Percentiles rank a stretch among this genome's conserved stretches.
Evolutionary conservation across 371 early-diverging fungal genomes (phyloP).

Genomic region (Encephalitozoon hellem): DNA sequence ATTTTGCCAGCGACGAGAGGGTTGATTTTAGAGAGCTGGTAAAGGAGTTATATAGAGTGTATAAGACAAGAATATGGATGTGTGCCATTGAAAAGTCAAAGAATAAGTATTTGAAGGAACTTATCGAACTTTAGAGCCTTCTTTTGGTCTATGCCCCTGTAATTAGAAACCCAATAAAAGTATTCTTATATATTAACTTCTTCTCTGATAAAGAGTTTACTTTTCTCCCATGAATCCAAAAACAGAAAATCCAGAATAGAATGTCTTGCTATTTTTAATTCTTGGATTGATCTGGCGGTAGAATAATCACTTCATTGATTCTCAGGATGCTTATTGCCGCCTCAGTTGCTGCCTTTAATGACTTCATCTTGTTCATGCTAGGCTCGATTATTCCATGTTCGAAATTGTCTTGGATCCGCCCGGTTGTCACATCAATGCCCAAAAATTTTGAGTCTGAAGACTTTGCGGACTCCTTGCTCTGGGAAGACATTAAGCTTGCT

Average conservation of each 20-base stretch:
- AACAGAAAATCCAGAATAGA: neutral
- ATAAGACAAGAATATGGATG: constrained; percentile 98
- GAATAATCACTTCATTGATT: constrained; percentile 69
- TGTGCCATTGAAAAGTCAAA: constrained; percentile 58
- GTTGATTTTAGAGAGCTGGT: constrained; percentile 95
- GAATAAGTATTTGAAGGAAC: constrained; percentile 24
- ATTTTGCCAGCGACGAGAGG: constrained; percentile 62
- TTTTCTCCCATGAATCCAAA: neutral
- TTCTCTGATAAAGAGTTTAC: neutral
- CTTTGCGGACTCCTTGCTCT: constrained; percentile 60
- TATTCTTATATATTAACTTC: neutral
- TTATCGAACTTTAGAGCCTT: neutral
- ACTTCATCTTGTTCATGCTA: constrained; percentile 92
- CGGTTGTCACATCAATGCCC: constrained; percentile 86
- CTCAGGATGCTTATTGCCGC: constrained; percentile 95
- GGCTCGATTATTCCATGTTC: constrained; percentile 94
- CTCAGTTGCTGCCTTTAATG: constrained; percentile 94
- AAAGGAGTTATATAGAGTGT: constrained; percentile 87
- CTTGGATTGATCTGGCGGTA: constrained; percentile 33
- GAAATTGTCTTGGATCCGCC: constrained; percentile 83
- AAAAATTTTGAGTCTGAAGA: constrained; percentile 60
- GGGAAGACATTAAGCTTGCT: constrained; percentile 63
- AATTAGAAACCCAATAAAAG: constrained; percentile 4
- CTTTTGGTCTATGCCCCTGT: neutral
- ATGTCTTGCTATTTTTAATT: neutral